Evolutionary conservation across 2,329 filamentous ascomycete species (phyloP), one percentile per base, ranked within the genome.

Genomic region (Penicillium sp.): DNA sequence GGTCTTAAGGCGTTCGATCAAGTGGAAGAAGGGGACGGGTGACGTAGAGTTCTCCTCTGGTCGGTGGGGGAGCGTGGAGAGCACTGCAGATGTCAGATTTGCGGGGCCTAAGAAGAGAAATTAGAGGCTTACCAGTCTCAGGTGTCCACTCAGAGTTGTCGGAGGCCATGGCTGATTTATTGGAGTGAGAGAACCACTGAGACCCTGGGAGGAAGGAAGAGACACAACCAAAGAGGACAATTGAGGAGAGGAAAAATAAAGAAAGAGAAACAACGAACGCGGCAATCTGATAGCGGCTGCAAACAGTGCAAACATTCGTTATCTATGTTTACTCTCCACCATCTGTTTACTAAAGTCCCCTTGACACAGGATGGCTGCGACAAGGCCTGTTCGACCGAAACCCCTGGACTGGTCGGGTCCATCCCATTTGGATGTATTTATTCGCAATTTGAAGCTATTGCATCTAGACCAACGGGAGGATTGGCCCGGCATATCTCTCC

Each of bases 1-100:
- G 8, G 92, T 97, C 83, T 99, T 99, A 55, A 99, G 84, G 47
- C 90, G 88, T 75, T 96, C 90, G 60, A 99, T 84, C 58, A 97
- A 82, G 78, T 99, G 94, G 76, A 99, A 96, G 80, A 97, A 97
- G 33, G 91, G 85, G 11, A 97, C 72, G 0, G 93, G 92, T 0
- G 91, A 94, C 57, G 79, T 74, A 8, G 88, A 82, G 53, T 84
- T 80, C 63, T 86, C 80, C 25, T 76, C 67, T 2, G 83, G 84
- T n/a, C 81, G 82, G 57, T 82, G 80, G 28, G 83, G 78, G 44
- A 95, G 81, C 3, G 83, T 82, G 11, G 82, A 79, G 28, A 94
- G 80, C 30, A 89, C 90, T 83, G 61, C 26, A 26, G 6, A 38
- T 35, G 19, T 49, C 26, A 61, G 55, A 42, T 43, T 28, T 55